A percentile compares a stretch with the other conserved stretches of the same genome.
Evolutionary conservation across 306 rosid species (phyloP).

Genomic region (Cyamopsis tetragonoloba): DNA sequence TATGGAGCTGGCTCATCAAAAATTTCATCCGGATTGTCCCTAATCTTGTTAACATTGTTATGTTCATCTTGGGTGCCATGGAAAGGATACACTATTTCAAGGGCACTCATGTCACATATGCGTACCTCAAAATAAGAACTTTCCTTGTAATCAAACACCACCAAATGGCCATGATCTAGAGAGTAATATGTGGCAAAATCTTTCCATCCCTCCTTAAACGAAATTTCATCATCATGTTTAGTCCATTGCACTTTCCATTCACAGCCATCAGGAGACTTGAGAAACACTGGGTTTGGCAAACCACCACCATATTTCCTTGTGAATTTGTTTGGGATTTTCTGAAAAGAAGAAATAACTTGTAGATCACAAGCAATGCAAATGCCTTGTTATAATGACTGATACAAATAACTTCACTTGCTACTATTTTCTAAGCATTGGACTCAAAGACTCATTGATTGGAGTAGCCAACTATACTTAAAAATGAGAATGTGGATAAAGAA

Average conservation of each 20-base stretch:
- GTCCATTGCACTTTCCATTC: slow-evolving; percentile 16
- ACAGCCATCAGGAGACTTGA: slow-evolving; percentile 21
- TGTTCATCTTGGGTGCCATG: background rate
- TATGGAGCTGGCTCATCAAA: background rate
- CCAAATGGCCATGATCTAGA: background rate
- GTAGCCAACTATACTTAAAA: too few species aligned
- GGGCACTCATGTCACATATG: background rate
- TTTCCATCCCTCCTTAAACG: background rate
- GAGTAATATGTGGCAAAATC: background rate
- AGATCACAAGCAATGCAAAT: too few species aligned
- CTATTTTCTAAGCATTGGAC: too few species aligned
- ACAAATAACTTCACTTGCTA: too few species aligned
- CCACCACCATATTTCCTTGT: background rate
- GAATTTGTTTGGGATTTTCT: slow-evolving; percentile 6
- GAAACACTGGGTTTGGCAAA: slow-evolving; percentile 7
- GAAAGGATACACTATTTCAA: background rate
- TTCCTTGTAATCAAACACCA: background rate
- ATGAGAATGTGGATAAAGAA: too few species aligned
- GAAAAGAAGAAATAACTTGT: too few species aligned
- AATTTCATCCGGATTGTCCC: background rate
- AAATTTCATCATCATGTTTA: too few species aligned
- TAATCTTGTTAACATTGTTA: background rate
- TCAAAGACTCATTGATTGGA: too few species aligned
- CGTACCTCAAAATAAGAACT: background rate
- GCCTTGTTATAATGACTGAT: too few species aligned